Evolutionary conservation across 148 eudicot species (phyloP), one percentile per base, ranked within the genome.

Genomic region (Nepenthes mirabilis): DNA sequence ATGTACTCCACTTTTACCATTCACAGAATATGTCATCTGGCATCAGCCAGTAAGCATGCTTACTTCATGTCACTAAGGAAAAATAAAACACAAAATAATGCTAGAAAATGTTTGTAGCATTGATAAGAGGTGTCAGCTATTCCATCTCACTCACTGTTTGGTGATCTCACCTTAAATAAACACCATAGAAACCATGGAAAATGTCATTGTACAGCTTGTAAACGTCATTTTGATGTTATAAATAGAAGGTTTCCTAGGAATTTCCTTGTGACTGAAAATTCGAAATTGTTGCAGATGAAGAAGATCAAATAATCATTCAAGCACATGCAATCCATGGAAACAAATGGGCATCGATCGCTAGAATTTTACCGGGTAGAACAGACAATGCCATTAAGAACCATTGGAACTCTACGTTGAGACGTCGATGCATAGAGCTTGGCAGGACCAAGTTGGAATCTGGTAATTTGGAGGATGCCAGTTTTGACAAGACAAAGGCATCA

Each of bases 321-420:
- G 83, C 85, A 9, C 88, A 83, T 49, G 65, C 86, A 0, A 47
- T 74, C 62, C 88, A 82, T 64, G 93, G 88, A 14, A 86, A 86
- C 73, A 86, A 80, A 73, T 86, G 93, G 93, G 91, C 91, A 56
- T 59, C 74, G 35, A 82, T 85, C 2, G 85, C 91, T 53, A 73
- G 70, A 70, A 76, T 85, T 47, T 63, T 85, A 57, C 83, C 83
- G 2, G 91, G 91, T 6, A 80, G 88, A 70, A 85, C 91, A 13
- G 91, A 82, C 60, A 85, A 85, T 49, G 78, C 91, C 3, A 80
- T 85, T 2, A 85, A 85, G 66, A 82, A 80, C 57, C 91, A 85
- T 70, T 85, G 91, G 91, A 82, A 82, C 70, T 85, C 91, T 50
- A 82, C 83, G 32, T 67, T 85, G 57, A 72, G 80, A 37, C 81